Evolutionary conservation across 306 rosid genomes (phyloP).

Genomic region (Ziziphus jujuba): DNA sequence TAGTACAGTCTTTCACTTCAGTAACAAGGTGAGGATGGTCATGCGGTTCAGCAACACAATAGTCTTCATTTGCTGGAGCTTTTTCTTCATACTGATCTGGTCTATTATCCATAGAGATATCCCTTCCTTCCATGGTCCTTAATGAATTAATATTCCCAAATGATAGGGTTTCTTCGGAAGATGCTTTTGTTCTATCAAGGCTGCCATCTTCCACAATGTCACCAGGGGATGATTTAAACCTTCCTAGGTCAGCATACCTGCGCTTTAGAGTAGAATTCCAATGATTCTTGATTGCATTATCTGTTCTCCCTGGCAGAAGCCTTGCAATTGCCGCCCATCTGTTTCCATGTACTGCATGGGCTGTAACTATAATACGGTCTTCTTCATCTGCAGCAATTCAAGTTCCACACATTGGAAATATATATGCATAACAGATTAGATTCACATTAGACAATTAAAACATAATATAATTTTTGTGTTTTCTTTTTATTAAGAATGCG

Average conservation of each 20-base stretch:
- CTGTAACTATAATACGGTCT: conserved; percentile 55
- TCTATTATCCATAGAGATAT: conserved; percentile 28
- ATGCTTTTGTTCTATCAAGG: conserved; percentile 51
- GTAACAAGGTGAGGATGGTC: conserved; percentile 23
- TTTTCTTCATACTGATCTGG: conserved; percentile 20
- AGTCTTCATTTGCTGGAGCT: conserved; percentile 24
- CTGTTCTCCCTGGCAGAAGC: conserved; percentile 80
- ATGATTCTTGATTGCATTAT: conserved; percentile 75
- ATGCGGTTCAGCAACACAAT: conserved; percentile 18
- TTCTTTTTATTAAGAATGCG: too few species aligned
- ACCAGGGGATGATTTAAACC: conserved; percentile 17
- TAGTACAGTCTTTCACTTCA: conserved; percentile 31
- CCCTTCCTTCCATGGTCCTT: conserved; percentile 36
- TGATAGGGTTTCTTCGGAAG: conserved; percentile 69
- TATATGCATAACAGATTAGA: background rate
- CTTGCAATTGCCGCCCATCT: conserved; percentile 81
- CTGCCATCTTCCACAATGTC: conserved; percentile 38
- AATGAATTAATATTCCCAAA: conserved; percentile 39
- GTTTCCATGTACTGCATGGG: conserved; percentile 81
- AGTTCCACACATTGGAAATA: conserved; percentile 8
- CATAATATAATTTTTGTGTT: background rate
- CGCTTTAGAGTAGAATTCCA: conserved; percentile 84
- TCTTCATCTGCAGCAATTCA: conserved; percentile 60
- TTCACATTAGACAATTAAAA: background rate
- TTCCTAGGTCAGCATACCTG: conserved; percentile 41